Base-by-base conservation (phyloP, 495 filamentous ascomycete genomes). In the Endocarpon pusillum region DNA sequence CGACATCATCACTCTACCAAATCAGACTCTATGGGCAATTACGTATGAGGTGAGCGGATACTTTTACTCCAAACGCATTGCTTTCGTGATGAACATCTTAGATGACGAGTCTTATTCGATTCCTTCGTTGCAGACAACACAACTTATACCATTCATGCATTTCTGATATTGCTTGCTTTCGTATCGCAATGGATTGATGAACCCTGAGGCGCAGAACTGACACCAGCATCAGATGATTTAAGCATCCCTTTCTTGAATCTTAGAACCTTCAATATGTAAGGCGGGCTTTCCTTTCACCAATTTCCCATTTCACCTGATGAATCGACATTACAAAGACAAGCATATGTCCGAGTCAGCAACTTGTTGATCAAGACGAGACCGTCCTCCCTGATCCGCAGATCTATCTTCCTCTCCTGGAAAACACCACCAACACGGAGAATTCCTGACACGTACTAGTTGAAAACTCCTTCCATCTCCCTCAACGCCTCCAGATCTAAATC, bases 51-150 rank as follows among this genome's bases (percentile, higher is more conserved):
- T 19, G 4, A 23, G 12, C 4, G n/a, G 18, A n/a, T n/a, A 19
- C 4, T 0, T 33, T 10, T 19, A 33, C 14, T 1, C 5, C 31
- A n/a, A 14, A 33, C 4, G 4, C 33, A 15, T 38, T 19, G 20
- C 26, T 47, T 34, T 45, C 50, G 37, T 36, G 46, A 46, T 36
- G 38, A 47, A 16, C 38, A 48, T 67, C 53, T 47, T 67, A 69
- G 65, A 69, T 69, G 65, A 69, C 65, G 65, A 69, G 65, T 69
- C 65, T 65, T 62, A 69, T 69, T 57, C 55, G 65, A 64, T 55
- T 69, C n/a, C 65, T 51, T 64, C 65, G 55, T 67, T 69, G 65
- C 61, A 58, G 65, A 69, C 61, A 69, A 52, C 53, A 54, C 53
- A 41, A 44, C 52, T 52, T 51, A 51, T 59, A 67, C 65, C 65